Base-by-base conservation (phyloP, 257 asterid genomes). In the Solanum rostratum region DNA sequence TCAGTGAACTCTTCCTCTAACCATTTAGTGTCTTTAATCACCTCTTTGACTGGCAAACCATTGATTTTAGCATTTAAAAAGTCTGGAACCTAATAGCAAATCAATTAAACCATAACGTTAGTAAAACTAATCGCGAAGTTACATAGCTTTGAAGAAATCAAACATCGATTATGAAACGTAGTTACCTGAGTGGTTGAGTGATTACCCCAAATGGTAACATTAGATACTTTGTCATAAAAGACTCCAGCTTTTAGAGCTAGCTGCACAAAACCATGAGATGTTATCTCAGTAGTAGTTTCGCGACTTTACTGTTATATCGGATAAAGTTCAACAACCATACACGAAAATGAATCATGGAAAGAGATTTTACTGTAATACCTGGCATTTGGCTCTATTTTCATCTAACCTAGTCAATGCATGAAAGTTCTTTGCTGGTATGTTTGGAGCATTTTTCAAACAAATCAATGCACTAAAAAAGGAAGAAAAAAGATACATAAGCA, bases 331-430 rank as follows among this genome's bases (percentile, higher is more conserved):
- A 22, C 0, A 18, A 50, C 6, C 0, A 78, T 29, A 78, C 1
- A 18, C 13, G 5, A 78, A n/a, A 78, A 78, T 27, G n/a, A 50
- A 2, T 1, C 82, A 1, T 5, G 29, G 6, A 76, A 76, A 0
- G 16, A 9, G 53, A 52, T 18, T 49, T 0, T 9, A 66, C 46
- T 27, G 27, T 73, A 74, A 43, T 70, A 97, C 98, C 97, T 97
- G 99, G 82, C 99, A 97, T 91, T 95, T 97, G 80, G 99, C 99
- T 91, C 99, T 90, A 85, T 97, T 97, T 88, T 97, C 99, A 84
- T 97, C 99, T 87, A 97, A 91, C 86, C 99, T 92, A 82, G 99
- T 97, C 89, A 97, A 86, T 39, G 99, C 99, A 73, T 97, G 99
- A 69, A 97, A 97, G 69, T 95, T 97, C 88, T 91, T 97, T 30